phyloP scores from a whole-genome alignment of 73 alveolate species.

The Paramecium pentaurelia region DNA sequence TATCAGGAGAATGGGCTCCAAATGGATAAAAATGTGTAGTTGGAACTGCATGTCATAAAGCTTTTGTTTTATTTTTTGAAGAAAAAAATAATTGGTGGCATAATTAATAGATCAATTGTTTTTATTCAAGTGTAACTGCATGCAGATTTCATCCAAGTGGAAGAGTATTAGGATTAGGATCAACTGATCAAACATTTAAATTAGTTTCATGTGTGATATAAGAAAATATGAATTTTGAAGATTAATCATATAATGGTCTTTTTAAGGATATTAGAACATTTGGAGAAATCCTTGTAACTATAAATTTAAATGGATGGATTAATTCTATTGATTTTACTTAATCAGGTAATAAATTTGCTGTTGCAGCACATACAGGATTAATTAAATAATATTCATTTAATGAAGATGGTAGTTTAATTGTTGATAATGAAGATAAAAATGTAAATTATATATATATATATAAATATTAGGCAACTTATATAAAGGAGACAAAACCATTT shows the following conservation, averaged over 20 bases:
- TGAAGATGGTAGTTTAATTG: background rate
- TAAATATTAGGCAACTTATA: background rate
- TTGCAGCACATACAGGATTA: constrained; percentile 2
- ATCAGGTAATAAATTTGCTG: background rate
- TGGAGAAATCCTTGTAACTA: background rate
- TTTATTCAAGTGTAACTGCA: constrained; percentile 18
- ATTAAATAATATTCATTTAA: background rate
- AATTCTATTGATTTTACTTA: background rate
- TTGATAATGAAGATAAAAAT: background rate
- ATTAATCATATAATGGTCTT: background rate
- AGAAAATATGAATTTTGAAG: background rate
- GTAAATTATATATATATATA: background rate
- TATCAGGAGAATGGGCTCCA: constrained; percentile 52
- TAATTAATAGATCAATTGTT: background rate
- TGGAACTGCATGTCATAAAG: constrained; percentile 35
- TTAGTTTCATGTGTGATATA: constrained; percentile 6
- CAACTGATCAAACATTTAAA: constrained; percentile 36
- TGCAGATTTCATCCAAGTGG: constrained; percentile 54
- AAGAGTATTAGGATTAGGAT: constrained; percentile 52
- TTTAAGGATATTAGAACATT: background rate
- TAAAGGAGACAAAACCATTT: background rate
- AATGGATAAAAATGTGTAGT: constrained; percentile 58
- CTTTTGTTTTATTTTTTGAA: constrained; percentile 39
- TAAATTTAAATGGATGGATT: background rate
- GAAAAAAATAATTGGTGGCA: constrained; percentile 56